Base-by-base conservation (phyloP, 352 stramenopile species). In the Aphanomyces stellatus region DNA sequence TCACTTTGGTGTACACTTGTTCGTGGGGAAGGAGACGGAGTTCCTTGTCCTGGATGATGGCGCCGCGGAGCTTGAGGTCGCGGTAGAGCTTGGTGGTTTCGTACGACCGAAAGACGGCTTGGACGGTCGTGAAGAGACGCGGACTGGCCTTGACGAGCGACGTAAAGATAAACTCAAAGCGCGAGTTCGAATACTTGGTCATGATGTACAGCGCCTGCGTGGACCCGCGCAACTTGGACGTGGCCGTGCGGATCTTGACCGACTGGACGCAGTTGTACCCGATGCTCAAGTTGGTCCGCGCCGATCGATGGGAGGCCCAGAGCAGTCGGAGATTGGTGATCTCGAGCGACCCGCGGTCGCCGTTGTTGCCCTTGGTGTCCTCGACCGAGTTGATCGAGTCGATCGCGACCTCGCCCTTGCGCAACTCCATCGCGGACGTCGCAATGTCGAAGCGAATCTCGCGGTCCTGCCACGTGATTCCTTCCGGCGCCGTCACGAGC, bases 111-210 rank as follows among this genome's bases (percentile, higher is more conserved):
- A 95, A 92, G 13, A 98, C 91, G 2, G 89, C 83, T 73, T 97
- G 91, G 37, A 97, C 88, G 2, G 90, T 97, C 13, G 90, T 97
- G 71, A 97, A 98, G 0, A 98, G 73, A 11, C 90, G 78, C 1
- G 91, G 91, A 69, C 82, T 95, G 30, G 87, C 81, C 68, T 95
- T 96, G 2, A 98, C 91, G 24, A 98, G 80, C 69, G 80, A 95
- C 62, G 91, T 98, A 74, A 98, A 98, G 67, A 98, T 94, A 75
- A 98, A 98, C 75, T 98, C 91, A 66, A 96, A 98, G 31, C 86
- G 78, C 30, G 69, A 84, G 61, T 81, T 84, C 28, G 81, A 77
- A 65, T 91, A 96, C 73, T 95, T 96, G 72, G 87, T 93, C 78
- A 96, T 93, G 53, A 97, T 77, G 70, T 90, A 97, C 62, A 98